These are phyloP conservation scores for Blepharisma japonicum DNA, from an alignment of 73 alveolate species.

Conservation along the genomic window DNA sequence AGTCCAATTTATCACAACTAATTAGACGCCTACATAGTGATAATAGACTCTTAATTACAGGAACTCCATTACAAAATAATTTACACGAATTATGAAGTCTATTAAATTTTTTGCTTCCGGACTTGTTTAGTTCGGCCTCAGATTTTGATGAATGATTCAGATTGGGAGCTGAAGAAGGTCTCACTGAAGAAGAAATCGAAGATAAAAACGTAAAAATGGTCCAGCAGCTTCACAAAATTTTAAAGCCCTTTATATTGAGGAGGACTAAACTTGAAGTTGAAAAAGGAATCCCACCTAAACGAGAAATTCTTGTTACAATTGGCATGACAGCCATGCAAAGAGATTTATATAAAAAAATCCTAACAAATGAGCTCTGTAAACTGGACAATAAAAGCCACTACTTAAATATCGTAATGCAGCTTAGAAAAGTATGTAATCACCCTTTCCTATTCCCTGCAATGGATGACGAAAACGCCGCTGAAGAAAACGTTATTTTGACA, in stretches of 20 bases:
- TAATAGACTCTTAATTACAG: constrained; percentile 90
- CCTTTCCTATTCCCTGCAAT: constrained; percentile 73
- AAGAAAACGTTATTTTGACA: constrained; percentile 46
- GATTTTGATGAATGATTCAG: constrained; percentile 90
- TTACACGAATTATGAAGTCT: constrained; percentile 96
- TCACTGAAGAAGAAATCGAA: constrained; percentile 81
- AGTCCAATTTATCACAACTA: constrained; percentile 63
- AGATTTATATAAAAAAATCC: constrained; percentile 86
- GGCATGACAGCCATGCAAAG: constrained; percentile 82
- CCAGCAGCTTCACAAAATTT: constrained; percentile 86
- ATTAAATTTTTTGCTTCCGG: constrained; percentile 95
- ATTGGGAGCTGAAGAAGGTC: constrained; percentile 51
- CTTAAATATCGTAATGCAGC: constrained; percentile 76
- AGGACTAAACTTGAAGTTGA: constrained; percentile 96
- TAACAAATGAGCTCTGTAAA: constrained; percentile 54
- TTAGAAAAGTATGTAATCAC: constrained; percentile 90
- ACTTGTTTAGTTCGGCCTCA: constrained; percentile 82
- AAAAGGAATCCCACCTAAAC: constrained; percentile 91
- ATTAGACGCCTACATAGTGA: constrained; percentile 78
- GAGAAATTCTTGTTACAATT: constrained; percentile 85
- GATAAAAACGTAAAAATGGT: constrained; percentile 87
- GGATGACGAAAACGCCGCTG: constrained; percentile 46
- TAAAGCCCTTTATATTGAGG: constrained; percentile 87
- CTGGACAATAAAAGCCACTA: constrained; percentile 78
- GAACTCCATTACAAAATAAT: constrained; percentile 97